Evolutionary conservation across 148 eudicot species (phyloP), one percentile per base, ranked within the genome.

Genomic region (Suaeda aralocaspica): DNA sequence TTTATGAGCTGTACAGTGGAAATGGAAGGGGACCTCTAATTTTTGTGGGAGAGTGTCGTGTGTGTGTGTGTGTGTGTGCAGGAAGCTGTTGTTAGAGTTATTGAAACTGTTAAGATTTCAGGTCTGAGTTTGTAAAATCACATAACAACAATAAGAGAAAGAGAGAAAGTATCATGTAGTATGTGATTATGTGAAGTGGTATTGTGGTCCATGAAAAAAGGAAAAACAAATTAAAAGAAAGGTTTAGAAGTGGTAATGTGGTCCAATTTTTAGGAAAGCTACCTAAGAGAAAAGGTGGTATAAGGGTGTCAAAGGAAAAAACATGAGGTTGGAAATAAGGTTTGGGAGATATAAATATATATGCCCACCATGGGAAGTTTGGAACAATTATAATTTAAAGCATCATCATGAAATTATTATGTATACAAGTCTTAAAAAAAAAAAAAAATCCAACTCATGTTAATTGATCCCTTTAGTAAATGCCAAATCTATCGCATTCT

Each of bases 231-330:
- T n/a, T n/a, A n/a, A n/a, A n/a, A n/a, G n/a, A 45, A 66, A 46
- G 64, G 31, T 21, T 39, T 46, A 18, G 70, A 42, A 74, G 66
- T 80, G 83, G 25, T 76, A 76, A 62, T 48, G 83, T 80, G 83
- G 83, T 80, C 83, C 83, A 66, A 69, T 8, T 21, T 9, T 26
- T 59, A n/a, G 57, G 66, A 52, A 36, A 33, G 60, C 29, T 33
- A 68, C 60, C 28, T 39, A 52, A 58, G 36, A 59, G 64, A 65
- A n/a, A n/a, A 69, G 68, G 45, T 66, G 73, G 58, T 66, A n/a
- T 4, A 66, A 58, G 21, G 56, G 57, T 64, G 68, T 33, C 61
- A 64, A 64, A 51, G 64, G 56, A 73, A 5, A 39, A 1, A 49
- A 56, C 71, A 66, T 65, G 42, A 62, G 57, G 70, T 73, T 57